phyloP scores from a whole-genome alignment of 306 rosid genomes.

The Crotalaria pallida region DNA sequence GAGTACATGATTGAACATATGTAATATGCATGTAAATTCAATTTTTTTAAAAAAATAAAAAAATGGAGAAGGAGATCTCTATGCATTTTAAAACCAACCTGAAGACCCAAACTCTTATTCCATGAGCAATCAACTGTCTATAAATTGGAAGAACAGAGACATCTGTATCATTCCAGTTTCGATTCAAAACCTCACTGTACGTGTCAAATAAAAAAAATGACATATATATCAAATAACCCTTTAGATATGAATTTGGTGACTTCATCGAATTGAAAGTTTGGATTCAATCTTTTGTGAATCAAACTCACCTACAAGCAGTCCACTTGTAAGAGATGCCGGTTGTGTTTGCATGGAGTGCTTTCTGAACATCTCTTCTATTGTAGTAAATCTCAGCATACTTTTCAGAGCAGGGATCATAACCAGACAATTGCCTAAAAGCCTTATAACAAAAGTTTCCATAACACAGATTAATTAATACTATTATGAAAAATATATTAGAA shows the following conservation, averaged over 20 bases:
- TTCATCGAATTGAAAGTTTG: too few relatives aligned
- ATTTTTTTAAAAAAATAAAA: background rate
- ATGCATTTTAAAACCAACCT: slow-evolving; percentile 48
- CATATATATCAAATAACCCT: background rate
- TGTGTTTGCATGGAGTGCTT: slow-evolving; percentile 84
- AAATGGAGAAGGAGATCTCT: too few relatives aligned
- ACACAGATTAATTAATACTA: background rate
- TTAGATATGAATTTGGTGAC: too few relatives aligned
- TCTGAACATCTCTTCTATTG: slow-evolving; percentile 86
- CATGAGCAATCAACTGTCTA: slow-evolving; percentile 72
- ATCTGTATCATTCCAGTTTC: slow-evolving; percentile 95
- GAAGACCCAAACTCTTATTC: slow-evolving; percentile 89
- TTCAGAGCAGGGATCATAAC: slow-evolving; percentile 95
- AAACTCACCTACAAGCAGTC: slow-evolving; percentile 91
- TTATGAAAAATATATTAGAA: background rate
- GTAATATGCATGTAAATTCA: too few relatives aligned
- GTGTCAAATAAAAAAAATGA: slow-evolving; percentile 4
- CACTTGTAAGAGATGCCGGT: slow-evolving; percentile 78
- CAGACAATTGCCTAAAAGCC: slow-evolving; percentile 52
- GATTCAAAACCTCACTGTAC: slow-evolving; percentile 83
- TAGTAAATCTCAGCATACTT: slow-evolving; percentile 88
- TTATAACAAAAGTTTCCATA: background rate
- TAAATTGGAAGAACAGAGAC: slow-evolving; percentile 89
- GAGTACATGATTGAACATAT: too few relatives aligned
- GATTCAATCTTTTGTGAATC: too few relatives aligned